These are phyloP conservation scores for Omphalotus guepiniiformis DNA, from an alignment of 768 basidiomycete genomes.

Conservation along the genomic window DNA sequence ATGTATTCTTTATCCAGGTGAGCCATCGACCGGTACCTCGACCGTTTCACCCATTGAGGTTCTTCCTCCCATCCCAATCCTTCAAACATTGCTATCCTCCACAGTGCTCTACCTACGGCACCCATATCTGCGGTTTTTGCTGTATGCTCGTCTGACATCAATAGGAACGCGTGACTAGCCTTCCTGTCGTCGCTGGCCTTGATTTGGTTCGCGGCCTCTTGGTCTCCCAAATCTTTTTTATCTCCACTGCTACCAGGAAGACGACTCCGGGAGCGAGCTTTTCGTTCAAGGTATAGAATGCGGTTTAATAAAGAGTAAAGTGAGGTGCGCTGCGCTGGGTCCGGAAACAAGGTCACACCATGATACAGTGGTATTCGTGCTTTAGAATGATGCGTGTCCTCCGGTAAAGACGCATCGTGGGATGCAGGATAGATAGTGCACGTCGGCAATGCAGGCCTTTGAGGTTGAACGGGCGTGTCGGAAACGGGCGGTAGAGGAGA, in stretches of 20 bases:
- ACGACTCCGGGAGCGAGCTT: conserved; percentile 10
- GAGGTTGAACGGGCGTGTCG: conserved; percentile 13
- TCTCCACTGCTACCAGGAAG: no score
- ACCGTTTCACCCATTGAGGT: neutral
- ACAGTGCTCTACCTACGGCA: conserved; percentile 65
- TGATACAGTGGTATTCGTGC: conserved; percentile 63
- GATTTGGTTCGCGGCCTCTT: neutral
- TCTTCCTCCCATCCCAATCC: conserved; percentile 50
- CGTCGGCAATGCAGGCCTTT: conserved; percentile 23
- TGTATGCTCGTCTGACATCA: conserved; percentile 49
- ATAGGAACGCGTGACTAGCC: conserved; percentile 66
- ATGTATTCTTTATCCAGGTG: neutral
- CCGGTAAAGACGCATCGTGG: neutral
- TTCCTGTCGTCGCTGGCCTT: conserved; percentile 27
- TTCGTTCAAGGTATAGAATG: conserved; percentile 45
- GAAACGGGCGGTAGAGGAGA: conserved; percentile 27
- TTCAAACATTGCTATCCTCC: conserved; percentile 80
- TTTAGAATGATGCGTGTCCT: conserved; percentile 17
- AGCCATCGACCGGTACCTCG: neutral
- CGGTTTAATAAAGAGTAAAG: conserved; percentile 45
- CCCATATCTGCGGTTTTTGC: conserved; percentile 54
- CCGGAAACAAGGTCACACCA: conserved; percentile 60
- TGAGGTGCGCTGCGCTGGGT: conserved; percentile 53
- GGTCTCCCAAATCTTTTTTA: neutral
- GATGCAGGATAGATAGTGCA: conserved; percentile 23